Evolutionary conservation across 495 filamentous ascomycete species (phyloP), one percentile per base, ranked within the genome.

Genomic region (Aspergillus ellipticus): DNA sequence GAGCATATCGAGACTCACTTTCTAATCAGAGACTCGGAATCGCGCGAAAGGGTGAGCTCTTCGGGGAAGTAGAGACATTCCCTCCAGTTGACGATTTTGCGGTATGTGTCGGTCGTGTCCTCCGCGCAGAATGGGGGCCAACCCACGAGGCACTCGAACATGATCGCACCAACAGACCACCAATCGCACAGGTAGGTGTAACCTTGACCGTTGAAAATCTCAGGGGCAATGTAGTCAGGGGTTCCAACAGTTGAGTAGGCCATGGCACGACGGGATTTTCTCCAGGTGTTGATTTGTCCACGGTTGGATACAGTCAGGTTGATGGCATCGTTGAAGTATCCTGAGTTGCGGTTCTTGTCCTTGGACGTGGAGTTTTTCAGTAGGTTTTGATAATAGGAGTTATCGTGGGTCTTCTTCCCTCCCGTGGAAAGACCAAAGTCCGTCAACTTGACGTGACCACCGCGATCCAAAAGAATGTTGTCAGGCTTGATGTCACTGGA

Each of bases 41-140:
- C 90, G 8, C 79, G 79, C n/a, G 89, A 88, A 21, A 99, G 78
- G 33, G 87, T 85, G 64, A 96, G 86, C 68, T 99, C 94, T 54
- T 95, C 90, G 4, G 94, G 94, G 82, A 99, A 97, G 74, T 96
- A 96, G 2, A 99, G 80, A 45, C 92, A 89, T 54, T 95, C 86
- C 26, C 88, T 84, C 94, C 94, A 99, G 76, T 97, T 95, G 59
- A 99, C 90, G 63, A 99, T 99, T 81, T 99, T 99, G 43, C 92
- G 88, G 73, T 99, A 99, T 3, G 94, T 97, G 64, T 99, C 94
- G 66, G 92, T 92, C 35, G 89, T 87, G 64, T 97, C 95, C 70
- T 97, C 94, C 22, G 93, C 94, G 64, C 94, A 99, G 84, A 99
- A 99, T 5, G 94, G 94, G 51, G 94, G 94, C 94, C 94, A 99